Evolutionary conservation across 768 basidiomycete species (phyloP), one percentile per base, ranked within the genome.

Genomic region (Panus rudis): DNA sequence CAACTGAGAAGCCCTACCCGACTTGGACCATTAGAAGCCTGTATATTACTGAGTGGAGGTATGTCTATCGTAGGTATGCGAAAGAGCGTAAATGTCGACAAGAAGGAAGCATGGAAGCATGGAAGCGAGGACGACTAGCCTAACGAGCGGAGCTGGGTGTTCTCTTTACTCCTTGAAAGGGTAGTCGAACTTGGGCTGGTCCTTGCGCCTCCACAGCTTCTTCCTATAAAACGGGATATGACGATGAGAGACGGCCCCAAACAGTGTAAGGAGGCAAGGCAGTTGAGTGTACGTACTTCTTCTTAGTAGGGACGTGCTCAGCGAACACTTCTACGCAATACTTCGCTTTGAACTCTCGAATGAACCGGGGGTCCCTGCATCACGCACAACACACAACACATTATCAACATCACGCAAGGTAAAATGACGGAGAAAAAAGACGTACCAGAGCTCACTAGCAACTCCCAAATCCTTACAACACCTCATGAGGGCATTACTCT

Each of bases 381-480:
- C n/a, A n/a, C n/a, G n/a, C n/a, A n/a, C n/a, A n/a, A n/a, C n/a
- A n/a, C n/a, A n/a, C n/a, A n/a, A n/a, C n/a, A n/a, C n/a, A n/a
- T n/a, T n/a, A 51, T 38, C n/a, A 37, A 33, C 23, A 25, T 37
- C 26, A 34, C 13, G n/a, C 20, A 12, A 13, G 33, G 23, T n/a
- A 3, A 1, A 33, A 17, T 4, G 11, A 8, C 7, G 23, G 17
- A 24, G 20, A 17, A 1, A 30, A n/a, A n/a, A 13, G 11, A 35
- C 74, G 48, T 52, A 92, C 92, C 94, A 97, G 19, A 98, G 79
- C 64, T 97, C 94, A 61, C 91, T 92, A 0, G 94, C 94, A 52
- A 98, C 74, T 10, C 94, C 94, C 30, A 98, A 67, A 58, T 98
- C 94, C 59, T 98, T 98, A 68, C 90, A 92, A 62, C 94, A 97